These are phyloP conservation scores for Phialophora expanda DNA, from an alignment of 2,329 filamentous ascomycete genomes.

Conservation along the genomic window DNA sequence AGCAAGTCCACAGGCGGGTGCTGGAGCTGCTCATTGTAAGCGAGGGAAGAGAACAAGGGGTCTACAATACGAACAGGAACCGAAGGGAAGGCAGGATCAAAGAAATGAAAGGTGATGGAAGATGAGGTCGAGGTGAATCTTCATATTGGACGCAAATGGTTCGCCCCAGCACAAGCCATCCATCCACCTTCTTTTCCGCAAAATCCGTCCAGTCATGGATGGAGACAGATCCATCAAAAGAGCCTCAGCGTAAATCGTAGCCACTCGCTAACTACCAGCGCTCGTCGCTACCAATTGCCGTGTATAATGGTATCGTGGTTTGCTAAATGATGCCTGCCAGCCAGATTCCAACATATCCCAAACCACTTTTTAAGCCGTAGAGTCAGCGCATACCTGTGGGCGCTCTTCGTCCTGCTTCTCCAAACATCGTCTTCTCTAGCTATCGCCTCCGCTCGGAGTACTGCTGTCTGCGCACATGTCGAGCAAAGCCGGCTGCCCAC, in stretches of 20 bases:
- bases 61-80: slow-evolving; percentile 9
- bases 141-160: not conserved
- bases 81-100: not conserved
- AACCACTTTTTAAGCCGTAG: not conserved
- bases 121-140: not conserved
- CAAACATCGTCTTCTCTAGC: not conserved
- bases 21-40: slow-evolving; percentile 33
- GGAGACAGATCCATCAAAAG: not conserved
- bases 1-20: slow-evolving; percentile 35
- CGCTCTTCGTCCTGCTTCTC: not conserved
- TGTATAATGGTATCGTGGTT: not conserved
- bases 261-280: not conserved
- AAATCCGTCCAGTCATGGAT: not conserved
- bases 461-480: not conserved
- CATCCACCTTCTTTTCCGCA: not conserved
- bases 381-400: not conserved
- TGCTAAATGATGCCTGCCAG: not conserved
- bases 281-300: not conserved
- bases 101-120: not conserved
- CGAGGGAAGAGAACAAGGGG: not conserved
- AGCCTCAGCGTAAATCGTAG: not conserved
- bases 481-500: not conserved
- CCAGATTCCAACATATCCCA: not conserved
- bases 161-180: not conserved
- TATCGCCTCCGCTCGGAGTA: not conserved